Evolutionary conservation across 192 early-diverging fungal genomes (phyloP).

Genomic region (Coemansia javaensis): DNA sequence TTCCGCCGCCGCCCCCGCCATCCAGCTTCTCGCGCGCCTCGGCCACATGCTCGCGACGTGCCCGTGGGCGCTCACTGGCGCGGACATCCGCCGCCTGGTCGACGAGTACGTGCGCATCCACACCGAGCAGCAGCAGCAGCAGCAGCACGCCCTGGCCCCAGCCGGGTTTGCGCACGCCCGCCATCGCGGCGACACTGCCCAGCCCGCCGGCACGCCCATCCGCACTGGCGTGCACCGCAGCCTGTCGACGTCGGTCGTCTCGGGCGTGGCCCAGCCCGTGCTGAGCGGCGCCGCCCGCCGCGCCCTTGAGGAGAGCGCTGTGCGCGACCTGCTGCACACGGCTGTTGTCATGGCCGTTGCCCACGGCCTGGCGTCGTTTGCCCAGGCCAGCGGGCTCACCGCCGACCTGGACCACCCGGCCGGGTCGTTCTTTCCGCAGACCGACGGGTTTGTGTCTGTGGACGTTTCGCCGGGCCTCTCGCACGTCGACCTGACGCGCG

Average conservation of each 20-base stretch:
- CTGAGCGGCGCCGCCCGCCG: constrained; percentile 15
- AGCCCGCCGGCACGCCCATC: background rate
- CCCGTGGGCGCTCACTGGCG: constrained; percentile 19
- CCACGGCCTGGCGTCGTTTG: constrained; percentile 35
- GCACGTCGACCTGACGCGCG: too few relatives aligned
- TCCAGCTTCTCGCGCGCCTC: constrained; percentile 36
- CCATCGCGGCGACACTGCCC: constrained; percentile 20
- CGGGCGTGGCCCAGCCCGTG: constrained; percentile 1
- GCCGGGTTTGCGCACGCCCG: too few relatives aligned
- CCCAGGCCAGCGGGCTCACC: constrained; percentile 24
- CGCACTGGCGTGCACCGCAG: constrained; percentile 16
- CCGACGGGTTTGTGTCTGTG: constrained; percentile 10
- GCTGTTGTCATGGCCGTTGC: constrained; percentile 33
- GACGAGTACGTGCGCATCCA: constrained; percentile 29
- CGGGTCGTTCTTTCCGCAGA: constrained; percentile 25
- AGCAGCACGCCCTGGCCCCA: background rate
- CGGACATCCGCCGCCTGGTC: constrained; percentile 21
- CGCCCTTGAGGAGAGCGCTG: constrained; percentile 27
- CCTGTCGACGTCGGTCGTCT: constrained; percentile 20
- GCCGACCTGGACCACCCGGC: constrained; percentile 35
- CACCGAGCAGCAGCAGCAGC: constrained; percentile 1
- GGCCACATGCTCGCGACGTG: constrained; percentile 13
- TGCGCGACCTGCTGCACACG: constrained; percentile 36
- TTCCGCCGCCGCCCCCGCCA: constrained; percentile 6
- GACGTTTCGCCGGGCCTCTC: constrained; percentile 15